Conservation (phyloP, 306 rosid species). For the Dryas drummondii region DNA sequence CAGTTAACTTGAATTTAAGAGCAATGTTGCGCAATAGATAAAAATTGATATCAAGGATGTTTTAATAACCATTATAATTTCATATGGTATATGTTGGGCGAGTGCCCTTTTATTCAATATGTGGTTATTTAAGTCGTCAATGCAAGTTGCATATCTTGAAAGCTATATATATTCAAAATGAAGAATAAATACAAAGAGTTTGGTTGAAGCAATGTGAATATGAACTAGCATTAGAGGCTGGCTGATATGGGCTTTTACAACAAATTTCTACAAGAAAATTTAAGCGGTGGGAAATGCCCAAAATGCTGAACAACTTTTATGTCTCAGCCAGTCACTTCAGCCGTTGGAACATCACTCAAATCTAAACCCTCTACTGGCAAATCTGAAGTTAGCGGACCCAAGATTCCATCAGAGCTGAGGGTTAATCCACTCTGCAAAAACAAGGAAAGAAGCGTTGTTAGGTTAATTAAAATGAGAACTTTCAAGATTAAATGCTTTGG, state of each 20-base stretch:
- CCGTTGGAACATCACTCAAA: constrained; percentile 59
- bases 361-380: constrained; percentile 84
- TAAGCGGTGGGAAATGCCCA: constrained; percentile 1
- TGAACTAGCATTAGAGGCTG: not conserved
- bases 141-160: not conserved
- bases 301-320: not conserved
- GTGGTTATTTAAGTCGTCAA: not conserved
- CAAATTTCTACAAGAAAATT: constrained; percentile 27
- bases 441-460: not conserved
- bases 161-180: constrained; percentile 7
- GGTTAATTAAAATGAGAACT: not conserved
- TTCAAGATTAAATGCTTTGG: not conserved
- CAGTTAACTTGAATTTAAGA: not conserved
- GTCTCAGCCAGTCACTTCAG: constrained; percentile 38
- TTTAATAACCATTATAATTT: too few relatives aligned
- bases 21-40: not conserved
- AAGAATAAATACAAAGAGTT: not conserved
- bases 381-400: constrained; percentile 70
- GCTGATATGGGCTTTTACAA: not conserved
- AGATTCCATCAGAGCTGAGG: constrained; percentile 71
- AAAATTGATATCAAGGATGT: not conserved
- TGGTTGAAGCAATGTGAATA: not conserved
- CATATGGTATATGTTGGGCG: too few relatives aligned
- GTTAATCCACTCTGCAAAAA: constrained; percentile 78
- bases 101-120: too few relatives aligned